These are phyloP conservation scores for Rhododendron molle DNA, from an alignment of 148 eudicot species.

Conservation along the genomic window DNA sequence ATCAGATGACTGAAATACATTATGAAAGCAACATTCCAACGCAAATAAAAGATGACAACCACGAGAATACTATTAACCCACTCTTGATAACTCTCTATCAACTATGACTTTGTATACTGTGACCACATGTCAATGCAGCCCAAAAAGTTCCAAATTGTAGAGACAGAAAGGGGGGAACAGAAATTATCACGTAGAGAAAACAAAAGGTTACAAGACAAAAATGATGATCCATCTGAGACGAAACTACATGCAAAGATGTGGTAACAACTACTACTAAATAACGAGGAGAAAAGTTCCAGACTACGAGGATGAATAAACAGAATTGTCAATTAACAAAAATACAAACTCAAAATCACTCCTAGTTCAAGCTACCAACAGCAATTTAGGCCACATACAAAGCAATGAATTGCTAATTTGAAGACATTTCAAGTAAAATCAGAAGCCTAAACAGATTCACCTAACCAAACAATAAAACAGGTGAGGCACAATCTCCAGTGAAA, in stretches of 20 bases:
- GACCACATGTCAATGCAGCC: background rate
- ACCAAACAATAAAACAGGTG: background rate
- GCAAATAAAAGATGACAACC: background rate
- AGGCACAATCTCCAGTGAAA: background rate
- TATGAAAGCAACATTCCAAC: background rate
- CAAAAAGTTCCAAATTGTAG: background rate
- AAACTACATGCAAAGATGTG: background rate
- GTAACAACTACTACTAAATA: background rate
- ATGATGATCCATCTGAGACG: background rate
- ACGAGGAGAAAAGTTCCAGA: background rate
- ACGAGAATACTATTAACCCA: background rate
- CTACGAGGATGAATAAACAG: background rate
- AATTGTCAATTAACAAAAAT: background rate
- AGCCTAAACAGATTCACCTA: background rate
- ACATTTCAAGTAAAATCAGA: background rate
- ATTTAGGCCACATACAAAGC: background rate
- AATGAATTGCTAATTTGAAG: background rate
- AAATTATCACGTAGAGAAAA: background rate
- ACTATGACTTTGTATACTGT: background rate
- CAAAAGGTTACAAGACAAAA: background rate
- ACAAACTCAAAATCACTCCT: background rate
- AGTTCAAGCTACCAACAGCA: background rate
- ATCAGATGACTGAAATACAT: background rate
- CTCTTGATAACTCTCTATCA: background rate
- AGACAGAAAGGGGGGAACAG: background rate